Base-by-base conservation (phyloP, 2,329 filamentous ascomycete species). In the Aspergillus aculeatinus region DNA sequence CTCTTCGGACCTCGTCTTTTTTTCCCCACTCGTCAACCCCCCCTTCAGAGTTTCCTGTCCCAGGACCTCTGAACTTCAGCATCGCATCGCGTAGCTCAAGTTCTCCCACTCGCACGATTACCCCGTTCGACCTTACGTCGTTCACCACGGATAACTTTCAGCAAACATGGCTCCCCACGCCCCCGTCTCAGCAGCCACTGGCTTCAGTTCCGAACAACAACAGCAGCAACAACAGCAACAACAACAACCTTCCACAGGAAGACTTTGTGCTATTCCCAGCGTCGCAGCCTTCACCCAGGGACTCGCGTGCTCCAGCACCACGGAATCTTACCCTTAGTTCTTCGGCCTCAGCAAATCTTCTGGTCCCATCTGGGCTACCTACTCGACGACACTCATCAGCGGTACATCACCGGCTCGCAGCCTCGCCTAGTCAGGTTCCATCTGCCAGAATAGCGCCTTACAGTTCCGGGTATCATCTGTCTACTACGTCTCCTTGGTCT, bases 131-230 rank as follows among this genome's bases (percentile, higher is more conserved):
- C 77, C 58, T 74, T 54, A 73, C 72, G 76, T 79, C 79, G 75
- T 79, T 79, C 79, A 79, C 69, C 74, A 80, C 79, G 79, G 78
- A 81, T 79, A 71, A 74, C 68, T 71, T 71, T 66, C 77, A 77
- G 76, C 73, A 77, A 79, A 25, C 70, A 81, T 81, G 79, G 78
- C 78, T 75, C 74, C 72, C 77, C 71, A 70, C 76, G 72, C 76
- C 76, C 72, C 77, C 75, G 68, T 72, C 70, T 58, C 66, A 68
- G 65, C 76, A 76, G 77, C 77, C 77, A 65, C 70, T 68, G 77
- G 76, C 76, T 75, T 69, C 72, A 55, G 42, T 48, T 65, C 60
- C 58, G 58, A 68, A 64, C 58, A 66, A 55, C 60, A 65, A 67
- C 70, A 69, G 64, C 39, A 44, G 5, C 65, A 69, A 65, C 71